Base-by-base conservation (phyloP, 1,284 basidiomycete species). In the Gymnopus androsaceus region DNA sequence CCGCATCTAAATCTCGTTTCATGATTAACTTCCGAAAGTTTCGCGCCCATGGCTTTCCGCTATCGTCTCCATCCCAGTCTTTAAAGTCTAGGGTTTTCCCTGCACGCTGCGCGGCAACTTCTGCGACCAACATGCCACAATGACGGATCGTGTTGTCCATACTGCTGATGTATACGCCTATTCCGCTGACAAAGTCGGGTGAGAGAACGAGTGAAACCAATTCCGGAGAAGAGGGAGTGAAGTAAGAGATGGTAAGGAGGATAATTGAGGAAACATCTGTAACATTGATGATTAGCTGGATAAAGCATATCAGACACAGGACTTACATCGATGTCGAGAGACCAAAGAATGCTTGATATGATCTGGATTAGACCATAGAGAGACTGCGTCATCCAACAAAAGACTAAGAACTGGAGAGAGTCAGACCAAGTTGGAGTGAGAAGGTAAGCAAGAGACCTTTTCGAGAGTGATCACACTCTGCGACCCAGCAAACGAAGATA, bases 121-220 rank as follows among this genome's bases (percentile, higher is more conserved):
- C 96, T 0, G 92, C 96, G 0, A 87, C 85, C 11, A 98, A 80
- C 95, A 98, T 97, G 2, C 96, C 96, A 61, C 94, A 88, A n/a
- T 88, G 80, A 2, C 95, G 86, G 12, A 97, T 80, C 1, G 83
- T 79, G 3, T 79, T 73, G 56, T 96, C 93, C 3, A 89, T 74
- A 64, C 97, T 94, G 0, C 78, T 79, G 40, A 97, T 85, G 66
- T 95, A 96, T 5, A 73, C 72, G 8, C 89, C 84, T 28, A 98
- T 80, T 4, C 87, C 85, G 19, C 79, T 76, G 55, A 98, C 81
- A 65, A 98, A 90, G 0, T 75, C 58, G 1, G 85, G 73, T 1
- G 85, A 87, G 40, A 80, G 66, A 2, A 83, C 77, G 2, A 88
- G 67, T 11, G 70, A 64, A 62, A 67, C 57, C 65, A 75, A 63